phyloP scores from a whole-genome alignment of 2,329 filamentous ascomycete species.

The Monilinia laxa region DNA sequence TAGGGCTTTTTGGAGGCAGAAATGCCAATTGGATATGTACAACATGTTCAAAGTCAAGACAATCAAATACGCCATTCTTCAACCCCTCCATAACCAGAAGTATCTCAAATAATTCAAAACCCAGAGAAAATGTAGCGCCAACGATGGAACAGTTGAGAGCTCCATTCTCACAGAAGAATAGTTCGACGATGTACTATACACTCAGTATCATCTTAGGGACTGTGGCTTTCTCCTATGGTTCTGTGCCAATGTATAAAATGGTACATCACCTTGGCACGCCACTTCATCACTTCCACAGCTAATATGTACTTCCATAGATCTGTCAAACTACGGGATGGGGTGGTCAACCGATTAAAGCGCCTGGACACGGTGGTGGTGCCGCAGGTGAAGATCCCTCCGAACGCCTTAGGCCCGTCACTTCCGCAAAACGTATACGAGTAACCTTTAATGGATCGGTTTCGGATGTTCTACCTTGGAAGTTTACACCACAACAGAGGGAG shows the following conservation, averaged over 20 bases:
- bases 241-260: slow-evolving; percentile 86
- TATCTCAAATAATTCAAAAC: slow-evolving; percentile 34
- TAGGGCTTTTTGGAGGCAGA: slow-evolving; percentile 30
- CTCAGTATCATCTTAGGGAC: slow-evolving; percentile 77
- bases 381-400: slow-evolving; percentile 65
- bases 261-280: slow-evolving; percentile 45
- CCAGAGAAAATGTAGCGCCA: slow-evolving; percentile 43
- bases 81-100: slow-evolving; percentile 32
- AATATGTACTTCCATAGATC: slow-evolving; percentile 52
- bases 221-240: slow-evolving; percentile 77
- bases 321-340: slow-evolving; percentile 88
- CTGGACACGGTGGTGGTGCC: slow-evolving; percentile 58
- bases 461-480: slow-evolving; percentile 95
- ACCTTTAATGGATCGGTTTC: slow-evolving; percentile 96
- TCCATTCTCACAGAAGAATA: slow-evolving; percentile 66
- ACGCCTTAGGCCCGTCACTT: slow-evolving; percentile 76
- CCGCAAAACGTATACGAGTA: slow-evolving; percentile 82
- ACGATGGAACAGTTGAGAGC: slow-evolving; percentile 64
- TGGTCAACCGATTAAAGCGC: slow-evolving; percentile 84
- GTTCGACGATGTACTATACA: slow-evolving; percentile 70
- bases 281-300: slow-evolving; percentile 19
- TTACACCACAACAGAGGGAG: slow-evolving; percentile 93
- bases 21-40: slow-evolving; percentile 38
- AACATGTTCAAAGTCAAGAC: slow-evolving; percentile 31
- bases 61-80: slow-evolving; percentile 31